phyloP scores from a whole-genome alignment of 176 grass and related monocot species.

The Saccharum officinarum region DNA sequence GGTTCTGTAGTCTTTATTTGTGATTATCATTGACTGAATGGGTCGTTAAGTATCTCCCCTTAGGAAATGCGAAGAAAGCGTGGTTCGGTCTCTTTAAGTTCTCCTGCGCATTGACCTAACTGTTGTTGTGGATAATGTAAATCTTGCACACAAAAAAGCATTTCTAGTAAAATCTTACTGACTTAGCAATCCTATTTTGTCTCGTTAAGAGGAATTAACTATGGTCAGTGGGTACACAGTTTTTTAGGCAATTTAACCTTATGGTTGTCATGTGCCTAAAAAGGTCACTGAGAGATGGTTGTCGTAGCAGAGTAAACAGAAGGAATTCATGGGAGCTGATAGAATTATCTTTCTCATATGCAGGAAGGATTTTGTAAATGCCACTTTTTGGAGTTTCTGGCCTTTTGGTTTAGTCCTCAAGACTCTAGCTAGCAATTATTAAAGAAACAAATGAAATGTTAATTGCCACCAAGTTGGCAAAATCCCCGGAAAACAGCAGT shows the following conservation, averaged over 20 bases:
- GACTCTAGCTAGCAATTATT: constrained; percentile 62
- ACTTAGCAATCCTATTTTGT: constrained; percentile 18
- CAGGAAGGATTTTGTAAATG: constrained; percentile 64
- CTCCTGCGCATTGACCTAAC: neutral
- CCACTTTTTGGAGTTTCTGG: constrained; percentile 58
- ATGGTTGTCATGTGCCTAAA: constrained; percentile 6
- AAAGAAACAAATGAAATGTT: constrained; percentile 69
- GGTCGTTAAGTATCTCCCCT: neutral
- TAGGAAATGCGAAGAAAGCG: neutral
- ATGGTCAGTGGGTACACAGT: neutral
- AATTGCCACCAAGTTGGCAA: constrained; percentile 56
- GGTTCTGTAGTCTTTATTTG: neutral
- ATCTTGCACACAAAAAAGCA: neutral
- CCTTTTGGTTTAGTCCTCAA: constrained; percentile 66
- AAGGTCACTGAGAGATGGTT: constrained; percentile 30
- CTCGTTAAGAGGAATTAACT: neutral
- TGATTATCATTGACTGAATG: neutral
- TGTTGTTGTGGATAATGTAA: constrained; percentile 8
- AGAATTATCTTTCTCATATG: constrained; percentile 74
- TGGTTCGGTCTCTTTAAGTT: neutral
- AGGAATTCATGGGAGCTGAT: constrained; percentile 69
- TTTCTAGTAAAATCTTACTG: neutral
- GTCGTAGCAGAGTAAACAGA: constrained; percentile 21
- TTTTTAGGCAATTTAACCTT: constrained; percentile 20
- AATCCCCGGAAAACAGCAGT: constrained; percentile 36